Base-by-base conservation (phyloP, 345 rosid genomes). In the Brassica carinata region DNA sequence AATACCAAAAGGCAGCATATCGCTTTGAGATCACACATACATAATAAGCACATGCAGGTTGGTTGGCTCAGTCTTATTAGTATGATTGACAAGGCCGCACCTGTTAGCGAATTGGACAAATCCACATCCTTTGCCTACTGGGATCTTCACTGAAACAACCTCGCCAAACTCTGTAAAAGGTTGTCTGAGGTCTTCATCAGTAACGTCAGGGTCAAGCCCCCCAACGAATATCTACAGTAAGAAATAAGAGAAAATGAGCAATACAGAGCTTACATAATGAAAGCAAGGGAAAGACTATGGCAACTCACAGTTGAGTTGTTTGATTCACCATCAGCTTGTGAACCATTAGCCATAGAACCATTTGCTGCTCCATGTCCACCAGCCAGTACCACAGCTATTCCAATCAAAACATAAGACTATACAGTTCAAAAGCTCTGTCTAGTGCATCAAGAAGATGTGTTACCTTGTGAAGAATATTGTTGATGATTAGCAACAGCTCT, bases 141-240 rank as follows among this genome's bases (percentile, higher is more conserved):
- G n/a, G n/a, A n/a, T n/a, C n/a, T n/a, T n/a, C n/a, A n/a, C n/a
- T n/a, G n/a, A n/a, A n/a, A n/a, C n/a, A n/a, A n/a, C n/a, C n/a
- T n/a, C n/a, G n/a, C 97, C 96, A 81, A 88, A 95, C 83, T 90
- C 87, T 14, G 90, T 85, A 82, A 93, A 95, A 10, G 94, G 89
- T 84, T 90, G 85, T 83, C 91, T 91, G 51, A 95, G 96, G 73
- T 90, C 98, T 80, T 93, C 98, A 71, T 95, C 97, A 68, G 87
- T 86, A 72, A 86, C 87, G 73, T 93, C 92, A 68, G 97, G 81
- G 82, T 95, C 99, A 61, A 95, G 90, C 8, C 98, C 99, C 14
- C 99, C 99, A 45, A 93, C 98, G 69, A 95, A 93, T 65, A 93
- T 93, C 99, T 95, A 77, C 77, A 83, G 77, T 14, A 62, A 27